Conservation (phyloP, 805 yeast genomes). For the Brettanomyces naardenensis region DNA sequence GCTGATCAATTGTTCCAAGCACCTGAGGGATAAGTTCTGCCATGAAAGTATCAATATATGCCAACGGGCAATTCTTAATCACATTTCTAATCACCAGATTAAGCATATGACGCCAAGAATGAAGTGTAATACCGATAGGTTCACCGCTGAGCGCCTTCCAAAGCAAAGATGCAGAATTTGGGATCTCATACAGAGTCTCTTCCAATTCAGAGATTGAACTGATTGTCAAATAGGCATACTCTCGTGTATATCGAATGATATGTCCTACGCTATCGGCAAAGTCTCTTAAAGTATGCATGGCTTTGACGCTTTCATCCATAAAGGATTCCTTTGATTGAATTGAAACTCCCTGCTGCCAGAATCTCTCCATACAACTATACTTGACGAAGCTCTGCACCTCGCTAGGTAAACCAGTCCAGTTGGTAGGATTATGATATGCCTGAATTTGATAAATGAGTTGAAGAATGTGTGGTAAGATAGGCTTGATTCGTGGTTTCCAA, state of each 20-base stretch:
- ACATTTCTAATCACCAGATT: slow-evolving; percentile 82
- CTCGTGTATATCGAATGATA: slow-evolving; percentile 89
- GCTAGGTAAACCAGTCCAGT: slow-evolving; percentile 81
- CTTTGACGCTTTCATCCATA: slow-evolving; percentile 88
- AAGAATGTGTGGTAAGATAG: slow-evolving; percentile 84
- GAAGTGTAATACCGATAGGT: slow-evolving; percentile 79
- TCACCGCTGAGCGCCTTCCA: slow-evolving; percentile 87
- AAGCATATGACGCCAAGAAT: slow-evolving; percentile 96
- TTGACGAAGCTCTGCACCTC: slow-evolving; percentile 91
- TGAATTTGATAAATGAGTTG: slow-evolving; percentile 86
- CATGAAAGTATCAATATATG: slow-evolving; percentile 62
- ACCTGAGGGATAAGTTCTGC: slow-evolving; percentile 70
- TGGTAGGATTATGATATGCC: slow-evolving; percentile 87
- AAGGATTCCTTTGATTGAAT: slow-evolving; percentile 91
- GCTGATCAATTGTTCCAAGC: slow-evolving; percentile 60
- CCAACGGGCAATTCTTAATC: slow-evolving; percentile 80
- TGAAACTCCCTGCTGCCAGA: slow-evolving; percentile 98
- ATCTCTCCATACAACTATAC: slow-evolving; percentile 83
- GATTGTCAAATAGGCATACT: slow-evolving; percentile 84
- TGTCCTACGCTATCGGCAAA: slow-evolving; percentile 98
- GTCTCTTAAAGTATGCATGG: slow-evolving; percentile 88
- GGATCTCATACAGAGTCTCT: slow-evolving; percentile 80
- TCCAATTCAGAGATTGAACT: slow-evolving; percentile 88
- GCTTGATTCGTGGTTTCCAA: slow-evolving; percentile 92
- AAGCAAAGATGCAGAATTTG: slow-evolving; percentile 64